phyloP scores from a whole-genome alignment of 2,329 filamentous ascomycete genomes.

The Fusarium sp. region DNA sequence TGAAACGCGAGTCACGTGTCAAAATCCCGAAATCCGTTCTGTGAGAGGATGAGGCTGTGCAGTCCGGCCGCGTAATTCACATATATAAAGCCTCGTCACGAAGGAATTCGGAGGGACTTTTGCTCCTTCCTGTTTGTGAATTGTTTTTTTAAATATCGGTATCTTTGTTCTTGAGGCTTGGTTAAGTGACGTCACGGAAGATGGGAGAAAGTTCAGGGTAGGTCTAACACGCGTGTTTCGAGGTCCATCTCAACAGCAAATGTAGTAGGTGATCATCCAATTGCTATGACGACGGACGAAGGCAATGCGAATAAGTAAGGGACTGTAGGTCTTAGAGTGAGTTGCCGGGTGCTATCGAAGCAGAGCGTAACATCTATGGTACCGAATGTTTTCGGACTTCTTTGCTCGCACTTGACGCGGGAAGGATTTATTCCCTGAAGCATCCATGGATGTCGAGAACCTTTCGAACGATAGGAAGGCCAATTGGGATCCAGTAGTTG shows the following conservation, averaged over 20 bases:
- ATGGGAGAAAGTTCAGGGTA: not conserved
- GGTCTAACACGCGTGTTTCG: not conserved
- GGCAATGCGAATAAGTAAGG: not conserved
- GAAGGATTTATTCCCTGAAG: not conserved
- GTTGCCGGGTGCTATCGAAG: not conserved
- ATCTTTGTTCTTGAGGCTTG: not conserved
- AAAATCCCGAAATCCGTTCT: not conserved
- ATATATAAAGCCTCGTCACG: not conserved
- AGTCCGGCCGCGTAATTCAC: not conserved
- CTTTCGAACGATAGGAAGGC: not conserved
- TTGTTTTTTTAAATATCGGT: not conserved
- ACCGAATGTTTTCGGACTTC: not conserved
- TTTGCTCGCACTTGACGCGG: not conserved
- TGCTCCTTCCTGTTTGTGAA: not conserved
- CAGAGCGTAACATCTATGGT: accelerated
- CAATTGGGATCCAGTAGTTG: not conserved
- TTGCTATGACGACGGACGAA: not conserved
- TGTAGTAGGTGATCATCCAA: not conserved
- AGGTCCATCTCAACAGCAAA: not conserved
- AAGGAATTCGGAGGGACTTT: not conserved
- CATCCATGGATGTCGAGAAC: not conserved
- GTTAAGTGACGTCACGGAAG: not conserved
- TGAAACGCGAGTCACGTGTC: not conserved
- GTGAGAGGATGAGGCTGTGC: conserved; percentile 3
- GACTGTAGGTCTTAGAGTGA: too few species aligned